Evolutionary conservation across 2,329 filamentous ascomycete genomes (phyloP).

Genomic region (Ploettnerulaceae sp.): DNA sequence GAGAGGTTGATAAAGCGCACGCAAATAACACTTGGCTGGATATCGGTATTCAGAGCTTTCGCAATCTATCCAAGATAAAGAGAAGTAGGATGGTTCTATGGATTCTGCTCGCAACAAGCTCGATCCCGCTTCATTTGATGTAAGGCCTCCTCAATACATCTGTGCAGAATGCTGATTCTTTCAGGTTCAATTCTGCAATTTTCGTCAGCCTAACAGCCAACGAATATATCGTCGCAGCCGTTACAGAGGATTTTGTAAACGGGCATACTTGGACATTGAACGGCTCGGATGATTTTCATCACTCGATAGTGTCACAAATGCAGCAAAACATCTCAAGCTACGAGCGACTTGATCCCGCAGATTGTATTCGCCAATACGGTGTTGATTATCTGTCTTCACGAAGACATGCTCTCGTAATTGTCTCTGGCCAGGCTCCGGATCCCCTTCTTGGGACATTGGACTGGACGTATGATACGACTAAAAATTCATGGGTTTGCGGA

Average conservation of each 20-base stretch:
- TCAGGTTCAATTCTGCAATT: conserved; percentile 23
- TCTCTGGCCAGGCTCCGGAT: conserved; percentile 10
- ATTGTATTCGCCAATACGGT: conserved; percentile 18
- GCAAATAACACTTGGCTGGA: conserved; percentile 37
- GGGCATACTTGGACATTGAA: conserved; percentile 15
- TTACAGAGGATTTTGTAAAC: conserved; percentile 19
- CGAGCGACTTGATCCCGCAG: conserved; percentile 10
- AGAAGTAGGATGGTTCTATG: conserved; percentile 16
- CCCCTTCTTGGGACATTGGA: conserved; percentile 18
- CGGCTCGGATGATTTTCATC: conserved; percentile 11
- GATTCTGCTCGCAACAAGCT: conserved; percentile 20
- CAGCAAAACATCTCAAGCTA: conserved; percentile 18
- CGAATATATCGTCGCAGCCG: conserved; percentile 18
- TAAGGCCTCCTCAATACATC: background rate
- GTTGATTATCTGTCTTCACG: conserved; percentile 17
- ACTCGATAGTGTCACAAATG: conserved; percentile 12
- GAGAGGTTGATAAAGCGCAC: conserved; percentile 46
- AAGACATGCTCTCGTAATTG: conserved; percentile 16
- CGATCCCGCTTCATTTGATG: conserved; percentile 27
- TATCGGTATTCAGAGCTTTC: conserved; percentile 40
- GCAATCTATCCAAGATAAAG: conserved; percentile 33
- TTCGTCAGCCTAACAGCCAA: conserved; percentile 23
- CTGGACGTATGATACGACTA: conserved; percentile 14
- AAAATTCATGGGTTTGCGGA: conserved; percentile 20
- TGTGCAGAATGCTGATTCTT: background rate